A percentile compares a stretch with the other conserved stretches of the same genome.
Evolutionary conservation across 768 basidiomycete genomes (phyloP).

Genomic region (Nidularia pulvinata): DNA sequence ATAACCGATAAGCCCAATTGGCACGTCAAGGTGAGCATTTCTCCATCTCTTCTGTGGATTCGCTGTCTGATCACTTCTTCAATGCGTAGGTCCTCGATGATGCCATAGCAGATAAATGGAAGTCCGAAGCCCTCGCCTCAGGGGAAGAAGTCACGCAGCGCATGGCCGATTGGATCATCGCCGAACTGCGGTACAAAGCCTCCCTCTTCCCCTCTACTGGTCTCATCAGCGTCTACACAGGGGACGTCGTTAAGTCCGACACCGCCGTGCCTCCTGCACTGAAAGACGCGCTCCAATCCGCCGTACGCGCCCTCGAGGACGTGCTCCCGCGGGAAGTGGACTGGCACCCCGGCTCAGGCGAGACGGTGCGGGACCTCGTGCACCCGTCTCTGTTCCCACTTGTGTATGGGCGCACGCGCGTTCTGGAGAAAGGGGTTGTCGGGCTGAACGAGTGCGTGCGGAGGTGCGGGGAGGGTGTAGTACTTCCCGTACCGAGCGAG

Average conservation of each 20-base stretch:
- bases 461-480: slow-evolving; percentile 8
- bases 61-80: no score
- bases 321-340: slow-evolving; percentile 28
- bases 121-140: slow-evolving; percentile 7
- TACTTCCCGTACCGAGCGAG: not conserved
- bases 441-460: slow-evolving; percentile 8
- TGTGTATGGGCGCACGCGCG: slow-evolving; percentile 23
- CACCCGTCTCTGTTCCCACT: slow-evolving; percentile 39
- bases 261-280: slow-evolving; percentile 17
- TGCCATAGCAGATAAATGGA: slow-evolving; percentile 10
- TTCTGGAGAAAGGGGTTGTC: slow-evolving; percentile 2
- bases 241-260: slow-evolving; percentile 18
- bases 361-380: slow-evolving; percentile 38
- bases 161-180: slow-evolving; percentile 14
- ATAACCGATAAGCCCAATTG: no score
- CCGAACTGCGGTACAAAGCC: slow-evolving; percentile 13
- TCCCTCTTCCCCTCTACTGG: slow-evolving; percentile 5
- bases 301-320: slow-evolving; percentile 24
- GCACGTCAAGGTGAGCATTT: no score
- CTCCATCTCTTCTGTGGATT: no score
- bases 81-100: slow-evolving; percentile 9
- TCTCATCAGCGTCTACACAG: slow-evolving; percentile 6
- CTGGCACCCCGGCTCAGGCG: slow-evolving; percentile 42
- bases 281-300: slow-evolving; percentile 12
- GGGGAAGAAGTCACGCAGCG: slow-evolving; percentile 5